These are phyloP conservation scores for Musa acuminata DNA, from an alignment of 176 grass and related monocot genomes.

Conservation along the genomic window DNA sequence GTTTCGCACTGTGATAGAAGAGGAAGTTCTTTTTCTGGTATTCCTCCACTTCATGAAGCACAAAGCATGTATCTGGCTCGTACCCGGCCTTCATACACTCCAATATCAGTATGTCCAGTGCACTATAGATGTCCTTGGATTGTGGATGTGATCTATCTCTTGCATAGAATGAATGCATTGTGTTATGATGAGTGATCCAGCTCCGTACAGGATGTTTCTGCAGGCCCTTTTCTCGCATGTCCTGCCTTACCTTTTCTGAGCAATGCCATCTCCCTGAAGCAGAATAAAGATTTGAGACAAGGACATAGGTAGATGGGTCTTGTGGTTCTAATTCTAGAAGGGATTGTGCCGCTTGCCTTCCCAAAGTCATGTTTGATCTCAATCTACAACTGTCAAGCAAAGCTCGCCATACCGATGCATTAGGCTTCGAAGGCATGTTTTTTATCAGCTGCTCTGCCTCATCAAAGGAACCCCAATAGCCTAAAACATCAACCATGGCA, in stretches of 20 bases:
- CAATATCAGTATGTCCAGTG: slow-evolving; percentile 51
- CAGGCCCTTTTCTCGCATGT: slow-evolving; percentile 50
- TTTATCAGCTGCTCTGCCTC: slow-evolving; percentile 46
- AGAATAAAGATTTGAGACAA: slow-evolving; percentile 49
- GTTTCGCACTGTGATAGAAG: slow-evolving; percentile 61
- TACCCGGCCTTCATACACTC: slow-evolving; percentile 63
- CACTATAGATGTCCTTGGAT: slow-evolving; percentile 55
- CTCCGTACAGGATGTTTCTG: slow-evolving; percentile 47
- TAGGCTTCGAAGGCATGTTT: slow-evolving; percentile 37
- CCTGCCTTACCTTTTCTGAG: slow-evolving; percentile 43
- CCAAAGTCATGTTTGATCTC: slow-evolving; percentile 17
- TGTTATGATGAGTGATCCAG: slow-evolving; percentile 45
- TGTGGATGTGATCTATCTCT: slow-evolving; percentile 48
- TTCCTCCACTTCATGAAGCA: slow-evolving; percentile 63
- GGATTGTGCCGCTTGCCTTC: slow-evolving; percentile 32
- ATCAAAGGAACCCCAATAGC: slow-evolving; percentile 42
- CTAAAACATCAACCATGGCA: slow-evolving; percentile 43
- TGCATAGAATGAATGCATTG: slow-evolving; percentile 50
- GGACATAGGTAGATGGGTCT: slow-evolving; percentile 40
- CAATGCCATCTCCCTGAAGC: slow-evolving; percentile 55
- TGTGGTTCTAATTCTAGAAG: slow-evolving; percentile 36
- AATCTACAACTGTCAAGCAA: slow-evolving; percentile 56
- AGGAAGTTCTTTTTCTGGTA: slow-evolving; percentile 70
- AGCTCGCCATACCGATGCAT: slow-evolving; percentile 49
- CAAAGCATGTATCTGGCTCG: slow-evolving; percentile 50